These are phyloP conservation scores for Aspergillus luchuensis DNA, from an alignment of 2,329 filamentous ascomycete genomes.

Conservation along the genomic window DNA sequence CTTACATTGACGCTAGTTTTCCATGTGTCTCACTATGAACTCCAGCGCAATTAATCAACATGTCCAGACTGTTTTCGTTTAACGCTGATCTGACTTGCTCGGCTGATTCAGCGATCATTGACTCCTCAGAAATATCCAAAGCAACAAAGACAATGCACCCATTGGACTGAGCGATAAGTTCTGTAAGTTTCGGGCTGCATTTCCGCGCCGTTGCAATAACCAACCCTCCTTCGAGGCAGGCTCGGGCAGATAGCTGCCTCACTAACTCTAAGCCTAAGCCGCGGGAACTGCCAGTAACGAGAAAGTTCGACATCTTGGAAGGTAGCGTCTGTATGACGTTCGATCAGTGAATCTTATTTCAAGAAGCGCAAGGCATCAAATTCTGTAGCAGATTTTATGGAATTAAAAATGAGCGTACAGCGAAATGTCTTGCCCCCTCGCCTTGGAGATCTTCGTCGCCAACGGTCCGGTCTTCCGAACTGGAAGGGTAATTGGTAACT, in stretches of 20 bases:
- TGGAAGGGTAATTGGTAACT: no score
- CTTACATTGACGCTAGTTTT: conserved; percentile 3
- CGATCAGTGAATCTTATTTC: no score
- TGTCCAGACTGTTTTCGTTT: conserved; percentile 39
- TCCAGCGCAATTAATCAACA: conserved; percentile 47
- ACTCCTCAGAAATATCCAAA: conserved; percentile 38
- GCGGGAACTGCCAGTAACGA: conserved; percentile 31
- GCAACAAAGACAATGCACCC: conserved; percentile 35
- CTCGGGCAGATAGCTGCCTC: conserved; percentile 17
- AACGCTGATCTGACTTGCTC: conserved; percentile 30
- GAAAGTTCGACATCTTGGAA: conserved; percentile 9
- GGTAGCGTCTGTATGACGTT: no score
- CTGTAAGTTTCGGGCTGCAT: conserved; percentile 24
- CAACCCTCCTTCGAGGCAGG: background rate
- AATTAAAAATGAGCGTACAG: no score
- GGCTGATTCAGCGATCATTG: conserved; percentile 34
- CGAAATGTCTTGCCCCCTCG: no score
- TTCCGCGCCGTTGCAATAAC: conserved; percentile 15
- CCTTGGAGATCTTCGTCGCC: no score
- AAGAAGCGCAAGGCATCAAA: no score
- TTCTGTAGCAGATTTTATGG: no score
- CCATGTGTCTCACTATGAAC: conserved; percentile 12
- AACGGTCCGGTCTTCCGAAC: no score
- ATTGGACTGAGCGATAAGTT: conserved; percentile 31
- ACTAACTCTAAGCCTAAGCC: conserved; percentile 33